Evolutionary conservation across 2,329 filamentous ascomycete species (phyloP), one percentile per base, ranked within the genome.

Genomic region (Furcasterigmium furcatum): DNA sequence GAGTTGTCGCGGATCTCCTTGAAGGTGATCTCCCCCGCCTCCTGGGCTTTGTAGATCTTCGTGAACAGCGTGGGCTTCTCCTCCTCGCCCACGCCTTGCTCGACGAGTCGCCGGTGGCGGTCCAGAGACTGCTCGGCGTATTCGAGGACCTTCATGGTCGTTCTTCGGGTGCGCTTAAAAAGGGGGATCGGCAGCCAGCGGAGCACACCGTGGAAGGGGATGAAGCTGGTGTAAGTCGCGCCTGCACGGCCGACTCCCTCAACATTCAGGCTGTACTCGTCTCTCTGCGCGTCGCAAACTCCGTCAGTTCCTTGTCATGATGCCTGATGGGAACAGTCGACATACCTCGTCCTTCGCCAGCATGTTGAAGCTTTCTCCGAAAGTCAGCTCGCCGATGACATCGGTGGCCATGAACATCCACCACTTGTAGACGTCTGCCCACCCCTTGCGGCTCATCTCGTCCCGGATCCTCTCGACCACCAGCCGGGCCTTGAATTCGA

Each of bases 331-430:
- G 7, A 12, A 27, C 24, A 12, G 24, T n/a, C 24, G 24, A 46
- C 60, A 48, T 53, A 77, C 75, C 60, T 73, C 57, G 14, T 74
- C 74, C 4, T 57, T 55, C 45, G 81, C 75, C 4, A 83, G 56
- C 62, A 74, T 73, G 1, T 60, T 58, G 46, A 81, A 80, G 1
- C 74, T 74, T n/a, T 79, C 69, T 0, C 78, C 77, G 55, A 82
- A 82, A 1, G 63, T 70, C 6, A 82, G 56, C 42, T 79, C 67
- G 0, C 70, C 74, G 41, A 80, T 76, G 1, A 78, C 59, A 52
- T 82, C 79, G 0, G 76, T 77, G 0, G 76, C 60, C 65, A 79
- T 70, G 43, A 77, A 78, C 6, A 71, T 56, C 61, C 67, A 76
- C 77, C 77, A 82, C 46, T 78, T 78, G 46, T 68, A 65, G 0